These are phyloP conservation scores for Aspergillus uvarum DNA, from an alignment of 2,329 filamentous ascomycete species.

Conservation along the genomic window DNA sequence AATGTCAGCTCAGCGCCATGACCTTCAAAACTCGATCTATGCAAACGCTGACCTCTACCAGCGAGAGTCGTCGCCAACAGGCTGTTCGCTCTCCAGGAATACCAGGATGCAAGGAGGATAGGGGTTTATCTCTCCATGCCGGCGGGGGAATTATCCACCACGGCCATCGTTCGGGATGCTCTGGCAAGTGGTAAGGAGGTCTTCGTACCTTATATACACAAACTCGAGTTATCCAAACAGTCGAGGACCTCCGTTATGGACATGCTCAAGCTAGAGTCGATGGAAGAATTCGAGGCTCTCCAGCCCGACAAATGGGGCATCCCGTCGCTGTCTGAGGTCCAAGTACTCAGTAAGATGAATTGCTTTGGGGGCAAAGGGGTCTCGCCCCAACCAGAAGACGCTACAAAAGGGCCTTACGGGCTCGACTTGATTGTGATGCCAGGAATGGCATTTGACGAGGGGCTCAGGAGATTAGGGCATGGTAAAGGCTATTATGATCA, in stretches of 20 bases:
- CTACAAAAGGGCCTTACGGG: slow-evolving; percentile 37
- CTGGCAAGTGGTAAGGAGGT: slow-evolving; percentile 76
- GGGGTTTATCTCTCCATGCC: slow-evolving; percentile 96
- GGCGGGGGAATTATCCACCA: slow-evolving; percentile 78
- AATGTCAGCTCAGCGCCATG: slow-evolving; percentile 60
- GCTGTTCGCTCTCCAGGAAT: slow-evolving; percentile 69
- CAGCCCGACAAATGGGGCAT: slow-evolving; percentile 88
- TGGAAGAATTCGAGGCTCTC: slow-evolving; percentile 76
- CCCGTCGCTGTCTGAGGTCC: slow-evolving; percentile 71
- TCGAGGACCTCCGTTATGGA: slow-evolving; percentile 77
- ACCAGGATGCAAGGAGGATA: slow-evolving; percentile 70
- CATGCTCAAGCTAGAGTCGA: slow-evolving; percentile 76
- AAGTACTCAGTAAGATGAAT: slow-evolving; percentile 66
- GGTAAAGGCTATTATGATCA: slow-evolving; percentile 97
- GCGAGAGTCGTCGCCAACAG: slow-evolving; percentile 64
- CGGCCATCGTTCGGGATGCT: slow-evolving; percentile 77
- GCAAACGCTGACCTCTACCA: slow-evolving; percentile 42
- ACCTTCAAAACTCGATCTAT: slow-evolving; percentile 10
- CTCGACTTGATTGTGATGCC: slow-evolving; percentile 90
- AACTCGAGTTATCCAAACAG: slow-evolving; percentile 43
- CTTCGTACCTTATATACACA: slow-evolving; percentile 87
- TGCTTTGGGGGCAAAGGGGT: slow-evolving; percentile 66
- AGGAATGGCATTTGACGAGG: slow-evolving; percentile 83
- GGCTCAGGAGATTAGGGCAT: slow-evolving; percentile 78
- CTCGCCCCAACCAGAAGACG: slow-evolving; percentile 13